phyloP scores from a whole-genome alignment of 2,329 filamentous ascomycete genomes.

The Juglanconis oblonga region DNA sequence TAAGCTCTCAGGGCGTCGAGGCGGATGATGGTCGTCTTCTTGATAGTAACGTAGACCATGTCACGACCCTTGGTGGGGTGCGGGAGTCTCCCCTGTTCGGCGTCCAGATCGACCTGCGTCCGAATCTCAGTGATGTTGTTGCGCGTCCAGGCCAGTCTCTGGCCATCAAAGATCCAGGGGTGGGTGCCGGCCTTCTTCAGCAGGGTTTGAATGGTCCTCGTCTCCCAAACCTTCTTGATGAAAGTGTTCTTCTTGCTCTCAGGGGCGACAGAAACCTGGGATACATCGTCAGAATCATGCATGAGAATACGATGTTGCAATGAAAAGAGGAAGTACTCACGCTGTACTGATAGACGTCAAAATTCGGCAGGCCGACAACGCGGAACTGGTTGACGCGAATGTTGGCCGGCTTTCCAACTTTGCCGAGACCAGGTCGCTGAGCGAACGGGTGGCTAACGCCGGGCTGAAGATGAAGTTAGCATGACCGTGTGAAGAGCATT shows the following conservation, averaged over 20 bases:
- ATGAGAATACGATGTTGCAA: not conserved
- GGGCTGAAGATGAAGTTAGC: slow-evolving; percentile 24
- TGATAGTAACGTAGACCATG: slow-evolving; percentile 59
- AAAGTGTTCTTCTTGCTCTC: slow-evolving; percentile 59
- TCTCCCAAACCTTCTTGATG: slow-evolving; percentile 74
- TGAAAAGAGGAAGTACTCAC: slow-evolving; percentile 59
- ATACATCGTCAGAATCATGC: slow-evolving; percentile 9
- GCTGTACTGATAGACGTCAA: slow-evolving; percentile 78
- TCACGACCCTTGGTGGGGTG: slow-evolving; percentile 37
- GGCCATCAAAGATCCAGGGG: slow-evolving; percentile 74
- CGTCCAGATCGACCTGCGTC: slow-evolving; percentile 70
- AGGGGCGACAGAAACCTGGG: slow-evolving; percentile 64
- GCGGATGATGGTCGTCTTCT: slow-evolving; percentile 64
- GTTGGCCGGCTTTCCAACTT: slow-evolving; percentile 50
- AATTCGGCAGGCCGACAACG: slow-evolving; percentile 57
- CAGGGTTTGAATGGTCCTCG: slow-evolving; percentile 52
- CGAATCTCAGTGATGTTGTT: slow-evolving; percentile 42
- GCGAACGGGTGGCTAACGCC: slow-evolving; percentile 32
- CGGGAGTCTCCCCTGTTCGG: slow-evolving; percentile 42
- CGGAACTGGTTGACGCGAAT: slow-evolving; percentile 73
- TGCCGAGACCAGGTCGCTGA: slow-evolving; percentile 55
- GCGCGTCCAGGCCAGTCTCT: slow-evolving; percentile 75
- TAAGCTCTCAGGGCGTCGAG: slow-evolving; percentile 66
- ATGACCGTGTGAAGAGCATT: not conserved
- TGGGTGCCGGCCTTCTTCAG: slow-evolving; percentile 39